Conservation (phyloP, 345 rosid genomes). For the Viola odorata region DNA sequence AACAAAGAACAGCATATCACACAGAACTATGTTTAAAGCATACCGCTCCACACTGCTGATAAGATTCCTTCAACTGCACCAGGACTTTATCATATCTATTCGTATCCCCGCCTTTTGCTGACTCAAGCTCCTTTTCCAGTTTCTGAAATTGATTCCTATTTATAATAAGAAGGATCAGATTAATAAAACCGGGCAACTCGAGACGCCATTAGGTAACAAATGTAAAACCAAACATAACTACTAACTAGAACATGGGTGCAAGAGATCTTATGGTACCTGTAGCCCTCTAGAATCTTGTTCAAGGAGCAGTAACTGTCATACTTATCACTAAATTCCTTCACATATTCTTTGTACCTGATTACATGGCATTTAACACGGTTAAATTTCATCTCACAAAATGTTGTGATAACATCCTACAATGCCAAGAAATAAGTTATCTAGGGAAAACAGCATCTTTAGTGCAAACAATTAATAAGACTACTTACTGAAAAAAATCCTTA, state of each 20-base stretch:
- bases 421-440: not conserved
- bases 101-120: slow-evolving; percentile 62
- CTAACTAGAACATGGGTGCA: not conserved
- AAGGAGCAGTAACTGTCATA: slow-evolving; percentile 66
- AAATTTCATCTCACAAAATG: not conserved
- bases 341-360: slow-evolving; percentile 67
- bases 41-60: slow-evolving; percentile 59
- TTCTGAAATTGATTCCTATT: slow-evolving; percentile 62
- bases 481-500: slow-evolving; percentile 76
- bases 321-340: slow-evolving; percentile 75
- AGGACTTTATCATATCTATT: slow-evolving; percentile 54
- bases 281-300: slow-evolving; percentile 60
- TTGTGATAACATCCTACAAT: slow-evolving; percentile 2
- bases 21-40: slow-evolving; percentile 5
- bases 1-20: not conserved
- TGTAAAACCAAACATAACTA: not conserved
- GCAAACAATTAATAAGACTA: slow-evolving; percentile 13
- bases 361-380: not conserved
- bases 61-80: slow-evolving; percentile 61
- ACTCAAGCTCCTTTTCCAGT: slow-evolving; percentile 68
- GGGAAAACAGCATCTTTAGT: slow-evolving; percentile 1
- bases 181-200: not conserved
- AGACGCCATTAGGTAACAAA: not conserved
- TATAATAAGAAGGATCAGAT: slow-evolving; percentile 8
- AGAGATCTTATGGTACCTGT: slow-evolving; percentile 50